Evolutionary conservation across 176 grass and related monocot species (phyloP).

Genomic region (Carex scoparia): DNA sequence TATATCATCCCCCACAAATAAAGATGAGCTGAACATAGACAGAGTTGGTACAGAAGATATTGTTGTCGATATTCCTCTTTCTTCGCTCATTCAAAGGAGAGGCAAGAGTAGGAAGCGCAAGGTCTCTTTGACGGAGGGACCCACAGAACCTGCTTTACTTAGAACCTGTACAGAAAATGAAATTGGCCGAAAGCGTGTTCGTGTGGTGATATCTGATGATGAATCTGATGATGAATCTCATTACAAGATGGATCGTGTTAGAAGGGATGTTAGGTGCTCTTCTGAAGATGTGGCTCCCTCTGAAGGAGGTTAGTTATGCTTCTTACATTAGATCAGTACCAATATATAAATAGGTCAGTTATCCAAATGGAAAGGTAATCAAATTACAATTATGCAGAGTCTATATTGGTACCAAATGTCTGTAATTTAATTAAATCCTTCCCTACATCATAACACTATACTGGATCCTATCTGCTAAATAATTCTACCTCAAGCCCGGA

Average conservation of each 20-base stretch:
- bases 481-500: background rate
- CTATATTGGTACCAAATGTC: background rate
- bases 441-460: background rate
- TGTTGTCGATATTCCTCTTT: constrained; percentile 50
- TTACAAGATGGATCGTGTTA: constrained; percentile 36
- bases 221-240: constrained; percentile 89
- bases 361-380: background rate
- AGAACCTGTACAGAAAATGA: constrained; percentile 36
- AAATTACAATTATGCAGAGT: background rate
- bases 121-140: constrained; percentile 31
- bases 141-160: constrained; percentile 27
- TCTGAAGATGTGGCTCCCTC: constrained; percentile 35
- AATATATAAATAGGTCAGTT: background rate
- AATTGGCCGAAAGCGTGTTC: constrained; percentile 61
- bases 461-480: background rate
- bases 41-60: constrained; percentile 31
- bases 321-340: constrained; percentile 11
- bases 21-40: constrained; percentile 25
- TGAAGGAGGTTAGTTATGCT: constrained; percentile 34
- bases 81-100: constrained; percentile 51
- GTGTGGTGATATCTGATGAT: constrained; percentile 86
- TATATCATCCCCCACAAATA: constrained; percentile 10
- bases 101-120: constrained; percentile 29
- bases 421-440: background rate
- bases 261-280: constrained; percentile 31